phyloP scores from a whole-genome alignment of 2,329 filamentous ascomycete species.

The Madurella fahalii region DNA sequence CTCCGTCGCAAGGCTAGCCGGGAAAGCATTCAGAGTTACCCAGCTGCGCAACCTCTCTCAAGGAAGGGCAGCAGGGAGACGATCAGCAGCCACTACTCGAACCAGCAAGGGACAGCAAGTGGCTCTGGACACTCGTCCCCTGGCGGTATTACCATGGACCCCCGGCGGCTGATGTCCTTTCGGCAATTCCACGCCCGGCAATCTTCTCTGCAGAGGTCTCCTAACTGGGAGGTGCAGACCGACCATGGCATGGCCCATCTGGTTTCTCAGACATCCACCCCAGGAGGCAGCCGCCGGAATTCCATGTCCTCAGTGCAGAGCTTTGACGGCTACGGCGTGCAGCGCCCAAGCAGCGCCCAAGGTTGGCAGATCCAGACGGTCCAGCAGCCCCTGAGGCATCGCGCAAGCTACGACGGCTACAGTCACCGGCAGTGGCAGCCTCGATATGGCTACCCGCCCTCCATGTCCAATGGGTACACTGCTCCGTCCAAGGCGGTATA shows the following conservation, averaged over 20 bases:
- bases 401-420: constrained; percentile 33
- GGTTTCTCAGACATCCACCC: constrained; percentile 27
- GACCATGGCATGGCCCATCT: constrained; percentile 27
- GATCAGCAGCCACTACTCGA: constrained; percentile 24
- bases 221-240: constrained; percentile 30
- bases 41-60: constrained; percentile 23
- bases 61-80: constrained; percentile 31
- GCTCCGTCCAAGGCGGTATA: constrained; percentile 16
- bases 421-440: constrained; percentile 19
- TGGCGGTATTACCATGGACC: constrained; percentile 22
- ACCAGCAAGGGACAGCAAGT: constrained; percentile 10
- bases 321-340: constrained; percentile 16
- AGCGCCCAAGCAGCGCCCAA: constrained; percentile 18
- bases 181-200: constrained; percentile 18
- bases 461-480: constrained; percentile 27
- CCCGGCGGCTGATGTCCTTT: constrained; percentile 25
- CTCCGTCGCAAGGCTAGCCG: constrained; percentile 30
- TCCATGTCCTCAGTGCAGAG: constrained; percentile 31
- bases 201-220: constrained; percentile 19
- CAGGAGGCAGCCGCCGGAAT: constrained; percentile 29
- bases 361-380: constrained; percentile 19
- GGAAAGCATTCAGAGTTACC: constrained; percentile 28
- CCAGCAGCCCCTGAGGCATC: constrained; percentile 29
- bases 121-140: constrained; percentile 18
- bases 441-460: constrained; percentile 22